Evolutionary conservation across 192 early-diverging fungal genomes (phyloP).

Genomic region (Backusella mclennaniae): DNA sequence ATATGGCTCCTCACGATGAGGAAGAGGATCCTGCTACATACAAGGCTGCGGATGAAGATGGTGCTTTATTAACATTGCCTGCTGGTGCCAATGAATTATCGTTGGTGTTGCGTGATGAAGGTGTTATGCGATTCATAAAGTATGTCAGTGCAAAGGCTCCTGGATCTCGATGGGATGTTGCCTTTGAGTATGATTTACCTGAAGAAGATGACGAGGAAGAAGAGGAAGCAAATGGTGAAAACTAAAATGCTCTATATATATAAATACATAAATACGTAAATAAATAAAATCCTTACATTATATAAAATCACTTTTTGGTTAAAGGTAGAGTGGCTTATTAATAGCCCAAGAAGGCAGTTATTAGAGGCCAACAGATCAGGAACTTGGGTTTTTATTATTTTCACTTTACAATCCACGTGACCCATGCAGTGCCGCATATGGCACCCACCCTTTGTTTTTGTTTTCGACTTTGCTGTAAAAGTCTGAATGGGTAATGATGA

Average conservation of each 20-base stretch:
- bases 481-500: no score
- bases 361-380: no score
- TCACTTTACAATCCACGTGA: no score
- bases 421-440: no score
- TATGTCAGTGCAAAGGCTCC: slow-evolving; percentile 77
- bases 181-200: slow-evolving; percentile 62
- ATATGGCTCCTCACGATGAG: slow-evolving; percentile 65
- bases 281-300: not conserved
- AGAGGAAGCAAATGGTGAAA: slow-evolving; percentile 8
- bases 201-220: slow-evolving; percentile 29
- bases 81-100: slow-evolving; percentile 65
- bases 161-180: slow-evolving; percentile 78
- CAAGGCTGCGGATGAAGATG: slow-evolving; percentile 57
- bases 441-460: no score
- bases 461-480: no score
- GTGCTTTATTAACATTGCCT: slow-evolving; percentile 66
- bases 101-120: slow-evolving; percentile 70
- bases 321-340: no score
- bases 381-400: no score
- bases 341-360: no score
- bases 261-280: not conserved
- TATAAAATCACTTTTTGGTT: not conserved
- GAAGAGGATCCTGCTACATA: slow-evolving; percentile 74
- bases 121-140: slow-evolving; percentile 78
- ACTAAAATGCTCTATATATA: not conserved